Percentiles rank a stretch among this genome's conserved stretches.
Evolutionary conservation across 148 eudicot genomes (phyloP).

Genomic region (Silene uniflora): DNA sequence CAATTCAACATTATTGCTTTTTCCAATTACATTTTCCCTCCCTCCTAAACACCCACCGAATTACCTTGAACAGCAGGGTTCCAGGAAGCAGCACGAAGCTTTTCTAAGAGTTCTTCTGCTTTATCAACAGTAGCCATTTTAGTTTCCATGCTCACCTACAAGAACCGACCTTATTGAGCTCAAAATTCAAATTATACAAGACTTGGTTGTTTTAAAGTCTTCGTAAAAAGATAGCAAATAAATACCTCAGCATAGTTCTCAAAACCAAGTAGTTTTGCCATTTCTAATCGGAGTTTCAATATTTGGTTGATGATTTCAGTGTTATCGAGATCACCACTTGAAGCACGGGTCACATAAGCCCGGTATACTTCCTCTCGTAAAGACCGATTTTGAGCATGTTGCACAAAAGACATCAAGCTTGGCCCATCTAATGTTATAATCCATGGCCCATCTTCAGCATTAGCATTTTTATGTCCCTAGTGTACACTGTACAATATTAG

Average conservation of each 20-base stretch:
- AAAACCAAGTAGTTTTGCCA: conserved; percentile 89
- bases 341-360: conserved; percentile 87
- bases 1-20: too few species aligned
- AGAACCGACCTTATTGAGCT: conserved; percentile 24
- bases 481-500: conserved; percentile 12
- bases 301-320: conserved; percentile 76
- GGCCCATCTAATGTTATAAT: conserved; percentile 92
- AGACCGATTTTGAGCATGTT: conserved; percentile 76
- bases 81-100: conserved; percentile 93
- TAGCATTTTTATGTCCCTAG: conserved; percentile 95
- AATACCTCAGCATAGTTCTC: conserved; percentile 89
- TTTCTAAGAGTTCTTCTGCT: conserved; percentile 90
- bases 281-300: conserved; percentile 80
- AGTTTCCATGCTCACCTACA: conserved; percentile 96
- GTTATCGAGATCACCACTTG: conserved; percentile 91
- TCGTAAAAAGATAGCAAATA: neutral
- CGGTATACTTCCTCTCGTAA: conserved; percentile 94
- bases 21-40: too few species aligned
- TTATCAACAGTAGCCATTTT: conserved; percentile 96
- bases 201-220: neutral
- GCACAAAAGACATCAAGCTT: conserved; percentile 82
- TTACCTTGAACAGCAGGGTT: conserved; percentile 85
- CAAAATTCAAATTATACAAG: conserved; percentile 3
- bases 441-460: conserved; percentile 95
- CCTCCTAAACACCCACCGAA: neutral